Base-by-base conservation (phyloP, 78 protist species). In the Dictyostelium citrinum region DNA sequence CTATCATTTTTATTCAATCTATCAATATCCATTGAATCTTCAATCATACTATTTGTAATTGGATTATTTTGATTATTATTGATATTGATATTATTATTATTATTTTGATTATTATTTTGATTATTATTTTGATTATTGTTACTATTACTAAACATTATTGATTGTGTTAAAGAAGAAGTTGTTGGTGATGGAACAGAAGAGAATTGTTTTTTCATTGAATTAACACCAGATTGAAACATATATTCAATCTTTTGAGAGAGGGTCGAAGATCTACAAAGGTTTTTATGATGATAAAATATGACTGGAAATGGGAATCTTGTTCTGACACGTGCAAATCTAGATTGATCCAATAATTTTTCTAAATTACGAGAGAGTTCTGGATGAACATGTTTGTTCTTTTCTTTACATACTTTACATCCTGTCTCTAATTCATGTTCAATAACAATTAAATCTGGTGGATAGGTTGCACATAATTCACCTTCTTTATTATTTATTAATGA, bases 191-290 rank as follows among this genome's bases (percentile, higher is more conserved):
- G 37, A 35, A 37, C 61, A 24, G 74, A 35, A 37, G 55, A 12
- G 24, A 90, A 82, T 68, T 82, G 90, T 41, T 90, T 82, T 67
- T 90, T 90, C 90, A 90, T 76, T 16, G 77, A 55, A 80, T 90
- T 90, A n/a, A 90, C 95, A 79, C 95, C 95, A 16, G 95, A 49
- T 75, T 90, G 95, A 45, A 90, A 45, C 90, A 82, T 90, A 46
- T 75, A 90, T 39, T 90, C 95, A 24, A 90, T 74, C 45, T 90
- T 90, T 68, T 90, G 80, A 20, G 95, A 90, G 14, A 90, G 61
- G 17, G 95, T 90, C 1, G 95, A 90, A 0, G 95, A 90, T 68
- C 95, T 72, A 90, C 95, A 90, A 24, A 90, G 84, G 22, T 86
- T 86, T 55, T 86, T 90, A 20, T 76, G 70, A 39, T 82, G 95